These are phyloP conservation scores for Lachnellula arida DNA, from an alignment of 2,329 filamentous ascomycete species.

Conservation along the genomic window DNA sequence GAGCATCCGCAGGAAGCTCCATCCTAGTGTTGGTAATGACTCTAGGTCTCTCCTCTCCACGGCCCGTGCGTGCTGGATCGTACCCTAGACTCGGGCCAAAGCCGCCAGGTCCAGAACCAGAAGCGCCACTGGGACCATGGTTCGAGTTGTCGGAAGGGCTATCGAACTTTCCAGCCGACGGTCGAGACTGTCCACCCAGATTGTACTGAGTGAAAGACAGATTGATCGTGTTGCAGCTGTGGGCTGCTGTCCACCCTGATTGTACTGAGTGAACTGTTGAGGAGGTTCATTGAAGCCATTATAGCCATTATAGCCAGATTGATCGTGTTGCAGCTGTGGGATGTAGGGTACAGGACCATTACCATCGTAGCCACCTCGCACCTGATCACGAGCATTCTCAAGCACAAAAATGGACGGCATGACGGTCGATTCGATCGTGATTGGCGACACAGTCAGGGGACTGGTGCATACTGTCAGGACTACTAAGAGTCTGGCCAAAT, in stretches of 20 bases:
- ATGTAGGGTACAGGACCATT: background rate
- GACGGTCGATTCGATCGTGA: background rate
- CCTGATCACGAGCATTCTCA: background rate
- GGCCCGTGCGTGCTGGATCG: constrained; percentile 35
- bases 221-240: no score
- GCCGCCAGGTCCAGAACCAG: background rate
- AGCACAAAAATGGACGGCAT: background rate
- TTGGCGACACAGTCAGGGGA: background rate
- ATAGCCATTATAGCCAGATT: background rate
- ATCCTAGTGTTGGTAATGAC: constrained; percentile 25
- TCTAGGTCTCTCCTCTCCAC: constrained; percentile 12
- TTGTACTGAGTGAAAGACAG: no score
- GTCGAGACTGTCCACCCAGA: background rate
- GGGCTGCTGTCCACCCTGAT: background rate
- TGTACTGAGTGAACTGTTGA: no score
- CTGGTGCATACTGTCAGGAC: background rate
- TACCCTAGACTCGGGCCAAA: constrained; percentile 31
- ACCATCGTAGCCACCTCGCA: background rate
- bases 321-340: background rate
- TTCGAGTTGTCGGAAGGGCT: background rate
- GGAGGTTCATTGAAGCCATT: background rate
- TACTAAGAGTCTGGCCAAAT: background rate
- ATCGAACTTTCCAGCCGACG: background rate
- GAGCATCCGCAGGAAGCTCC: background rate
- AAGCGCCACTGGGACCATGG: background rate